Conservation (phyloP, 176 grass and related monocot species). For the Lolium perenne region DNA sequence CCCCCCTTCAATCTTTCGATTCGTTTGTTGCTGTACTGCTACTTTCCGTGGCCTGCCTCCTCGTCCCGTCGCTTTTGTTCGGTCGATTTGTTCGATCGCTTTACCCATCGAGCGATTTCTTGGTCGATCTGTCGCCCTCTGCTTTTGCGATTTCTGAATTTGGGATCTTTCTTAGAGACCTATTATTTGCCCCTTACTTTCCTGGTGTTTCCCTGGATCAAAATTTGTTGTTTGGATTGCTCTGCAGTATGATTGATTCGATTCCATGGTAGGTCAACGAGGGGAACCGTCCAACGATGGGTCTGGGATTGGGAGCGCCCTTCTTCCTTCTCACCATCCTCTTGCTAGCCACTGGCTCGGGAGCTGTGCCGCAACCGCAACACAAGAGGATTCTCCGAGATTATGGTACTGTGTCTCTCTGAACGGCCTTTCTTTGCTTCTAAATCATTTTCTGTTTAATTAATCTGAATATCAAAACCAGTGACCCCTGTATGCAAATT, state of each 20-base stretch:
- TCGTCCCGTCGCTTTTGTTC: not conserved
- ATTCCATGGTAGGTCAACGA: constrained; percentile 5
- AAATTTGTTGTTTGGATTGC: not conserved
- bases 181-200: not conserved
- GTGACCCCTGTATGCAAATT: not conserved
- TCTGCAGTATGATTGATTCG: not conserved
- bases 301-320: not conserved
- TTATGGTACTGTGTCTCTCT: constrained; percentile 17
- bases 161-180: not conserved
- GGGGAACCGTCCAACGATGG: not conserved
- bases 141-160: not conserved
- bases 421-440: not conserved
- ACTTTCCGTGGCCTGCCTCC: not conserved
- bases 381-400: not conserved
- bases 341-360: constrained; percentile 44
- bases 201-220: not conserved
- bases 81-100: not conserved
- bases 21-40: not conserved
- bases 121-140: not conserved
- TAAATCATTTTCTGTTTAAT: not conserved
- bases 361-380: constrained; percentile 38
- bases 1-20: not conserved
- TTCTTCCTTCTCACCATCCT: not conserved
- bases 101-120: not conserved
- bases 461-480: not conserved